Evolutionary conservation across 208 protist species (phyloP), one percentile per base, ranked within the genome.

Genomic region (Naegleria gruberi): DNA sequence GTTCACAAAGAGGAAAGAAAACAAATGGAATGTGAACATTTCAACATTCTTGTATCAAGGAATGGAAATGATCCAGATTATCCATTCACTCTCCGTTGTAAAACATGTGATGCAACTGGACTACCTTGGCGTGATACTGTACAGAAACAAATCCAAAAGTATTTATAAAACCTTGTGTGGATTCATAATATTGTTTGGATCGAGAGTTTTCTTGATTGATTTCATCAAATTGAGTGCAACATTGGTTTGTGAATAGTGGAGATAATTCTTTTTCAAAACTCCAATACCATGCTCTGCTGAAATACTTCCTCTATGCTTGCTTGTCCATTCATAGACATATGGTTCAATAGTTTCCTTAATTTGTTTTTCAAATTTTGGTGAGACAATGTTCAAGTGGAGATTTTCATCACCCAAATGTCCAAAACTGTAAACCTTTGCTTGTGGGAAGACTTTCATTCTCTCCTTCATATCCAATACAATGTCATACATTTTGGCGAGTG

Each of bases 361-460:
- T 15, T 91, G 89, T 90, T 87, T 37, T 82, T 86, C 40, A 45
- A 73, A 91, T 55, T 46, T 45, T 57, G 41, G 43, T 34, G 19
- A 15, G 73, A 96, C 82, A 90, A 98, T 94, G 92, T 99, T 99
- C 40, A 99, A 91, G 91, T 99, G 98, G 34, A 99, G 91, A 93
- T 99, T 99, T 85, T 97, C 97, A 92, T 99, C 98, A 43, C 97
- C 98, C 84, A 99, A 95, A 92, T 99, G 98, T 23, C 98, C 98
- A 93, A 98, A 99, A 34, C 97, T 97, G 65, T 43, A 87, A 1
- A 90, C 46, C 34, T 89, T 89, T 73, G 81, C 45, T 57, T 40
- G 42, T 89, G 34, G 30, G 37, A 55, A 45, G 15, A 85, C 19
- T 40, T 30, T 85, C 4, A 94, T 57, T 17, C 91, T 91, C 73